Conservation (phyloP, 2,329 filamentous ascomycete genomes). For the Aspergillus melleus region DNA sequence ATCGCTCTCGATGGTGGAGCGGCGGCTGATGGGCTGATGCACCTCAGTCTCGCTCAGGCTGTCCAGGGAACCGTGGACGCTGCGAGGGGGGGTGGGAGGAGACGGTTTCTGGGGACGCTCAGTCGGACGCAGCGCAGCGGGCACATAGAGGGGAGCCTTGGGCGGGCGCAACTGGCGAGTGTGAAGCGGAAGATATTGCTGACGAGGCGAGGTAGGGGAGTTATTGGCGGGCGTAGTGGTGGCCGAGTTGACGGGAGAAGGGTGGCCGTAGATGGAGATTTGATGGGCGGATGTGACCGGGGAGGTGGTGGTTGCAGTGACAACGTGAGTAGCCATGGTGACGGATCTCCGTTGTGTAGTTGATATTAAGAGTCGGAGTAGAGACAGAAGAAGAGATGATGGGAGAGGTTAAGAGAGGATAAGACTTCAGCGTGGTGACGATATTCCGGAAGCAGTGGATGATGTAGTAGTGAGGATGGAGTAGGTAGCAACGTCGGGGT, state of each 20-base stretch:
- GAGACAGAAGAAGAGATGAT: neutral
- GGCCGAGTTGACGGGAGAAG: constrained; percentile 48
- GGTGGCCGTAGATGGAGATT: constrained; percentile 41
- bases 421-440: neutral
- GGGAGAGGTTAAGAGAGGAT: neutral
- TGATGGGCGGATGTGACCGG: constrained; percentile 27
- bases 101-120: constrained; percentile 51
- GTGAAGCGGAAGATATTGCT: constrained; percentile 43
- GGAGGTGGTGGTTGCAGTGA: constrained; percentile 29
- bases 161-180: constrained; percentile 59
- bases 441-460: neutral
- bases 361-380: neutral
- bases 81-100: constrained; percentile 52
- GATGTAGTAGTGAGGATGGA: neutral
- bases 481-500: neutral
- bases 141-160: constrained; percentile 63
- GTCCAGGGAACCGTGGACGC: constrained; percentile 57
- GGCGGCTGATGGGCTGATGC: constrained; percentile 37
- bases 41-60: constrained; percentile 40
- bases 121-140: constrained; percentile 62
- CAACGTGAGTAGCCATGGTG: constrained; percentile 34
- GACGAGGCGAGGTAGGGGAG: constrained; percentile 54
- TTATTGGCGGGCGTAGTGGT: constrained; percentile 51
- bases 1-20: constrained; percentile 43
- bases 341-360: neutral